Conservation (phyloP, 192 early-diverging fungal species). For the Backusella australiensis region DNA sequence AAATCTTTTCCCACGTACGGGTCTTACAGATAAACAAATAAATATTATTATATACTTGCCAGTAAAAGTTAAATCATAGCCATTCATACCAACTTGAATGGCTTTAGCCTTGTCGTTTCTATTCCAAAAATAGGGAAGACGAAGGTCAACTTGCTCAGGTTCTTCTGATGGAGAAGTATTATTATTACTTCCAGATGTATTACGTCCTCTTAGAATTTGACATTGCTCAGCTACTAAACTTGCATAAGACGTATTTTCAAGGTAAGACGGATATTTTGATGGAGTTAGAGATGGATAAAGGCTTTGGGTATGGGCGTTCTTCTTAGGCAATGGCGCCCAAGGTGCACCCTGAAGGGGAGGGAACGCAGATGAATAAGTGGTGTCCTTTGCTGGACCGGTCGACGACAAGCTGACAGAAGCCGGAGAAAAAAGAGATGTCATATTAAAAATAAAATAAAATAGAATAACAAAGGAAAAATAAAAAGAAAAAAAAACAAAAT, state of each 20-base stretch:
- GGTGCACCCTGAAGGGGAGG: slow-evolving; percentile 18
- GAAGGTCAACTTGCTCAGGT: slow-evolving; percentile 23
- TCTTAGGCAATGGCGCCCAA: neutral
- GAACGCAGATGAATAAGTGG: slow-evolving; percentile 26
- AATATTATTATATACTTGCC: slow-evolving; percentile 36
- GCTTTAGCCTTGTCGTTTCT: slow-evolving; percentile 52
- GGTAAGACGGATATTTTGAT: slow-evolving; percentile 28
- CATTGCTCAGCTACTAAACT: slow-evolving; percentile 23
- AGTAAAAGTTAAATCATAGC: slow-evolving; percentile 48
- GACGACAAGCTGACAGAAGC: neutral
- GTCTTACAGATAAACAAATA: slow-evolving; percentile 10
- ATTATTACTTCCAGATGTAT: neutral
- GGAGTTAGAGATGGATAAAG: slow-evolving; percentile 5
- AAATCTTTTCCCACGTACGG: slow-evolving; percentile 19
- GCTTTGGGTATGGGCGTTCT: neutral
- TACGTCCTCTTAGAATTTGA: slow-evolving; percentile 6
- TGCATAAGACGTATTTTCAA: slow-evolving; percentile 30
- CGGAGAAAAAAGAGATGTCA: neutral
- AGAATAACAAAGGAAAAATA: neutral
- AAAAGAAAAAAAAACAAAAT: neutral
- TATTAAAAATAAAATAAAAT: neutral
- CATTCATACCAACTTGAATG: slow-evolving; percentile 43
- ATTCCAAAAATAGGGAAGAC: slow-evolving; percentile 61
- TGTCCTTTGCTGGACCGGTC: neutral
- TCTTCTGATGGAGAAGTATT: neutral